Evolutionary conservation across 75 land plant genomes (phyloP), one percentile per base, ranked within the genome.

Genomic region (Picea sitchensis): DNA sequence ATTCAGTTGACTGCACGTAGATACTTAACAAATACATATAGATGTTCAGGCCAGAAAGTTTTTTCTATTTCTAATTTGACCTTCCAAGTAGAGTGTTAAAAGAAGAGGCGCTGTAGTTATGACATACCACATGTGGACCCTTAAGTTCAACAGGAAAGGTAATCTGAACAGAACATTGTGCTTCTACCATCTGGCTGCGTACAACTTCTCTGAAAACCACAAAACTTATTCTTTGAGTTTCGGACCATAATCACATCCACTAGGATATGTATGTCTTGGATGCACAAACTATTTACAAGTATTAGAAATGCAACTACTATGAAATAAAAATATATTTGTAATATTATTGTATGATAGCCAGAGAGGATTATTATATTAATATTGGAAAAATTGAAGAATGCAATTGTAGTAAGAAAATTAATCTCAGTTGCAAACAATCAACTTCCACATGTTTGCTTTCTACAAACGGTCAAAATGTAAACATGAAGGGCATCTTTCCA

Each of bases 131-230:
- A 58, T 84, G 83, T 47, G 83, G 88, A 80, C 88, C 95, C 81
- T 89, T 93, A 63, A 97, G 86, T 75, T 93, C 91, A 21, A 97
- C 94, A 56, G 99, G 99, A 80, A 97, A 95, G 59, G 94, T 92
- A 63, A 97, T 83, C 81, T 97, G 99, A 77, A 97, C 99, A 57
- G 94, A 93, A 83, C 96, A 95, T 77, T 97, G 99, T 79, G 92
- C 99, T 85, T 97, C 99, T 18, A 95, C 91, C 99, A 97, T 97
- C 20, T 91, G 93, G 73, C 96, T 90, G 65, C 93, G 89, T 8
- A 97, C 99, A 31, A 87, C 92, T 80, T 97, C 98, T 79, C 99
- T 97, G 84, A 17, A 84, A 73, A 68, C 13, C 56, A 51, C 56
- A 51, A 51, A 51, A 2, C 56, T 51, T 51, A 9, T 9, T 51